A percentile compares a stretch with the other conserved stretches of the same genome.
Conservation (phyloP, 768 basidiomycete species). For the Rhizopogon rudus region DNA sequence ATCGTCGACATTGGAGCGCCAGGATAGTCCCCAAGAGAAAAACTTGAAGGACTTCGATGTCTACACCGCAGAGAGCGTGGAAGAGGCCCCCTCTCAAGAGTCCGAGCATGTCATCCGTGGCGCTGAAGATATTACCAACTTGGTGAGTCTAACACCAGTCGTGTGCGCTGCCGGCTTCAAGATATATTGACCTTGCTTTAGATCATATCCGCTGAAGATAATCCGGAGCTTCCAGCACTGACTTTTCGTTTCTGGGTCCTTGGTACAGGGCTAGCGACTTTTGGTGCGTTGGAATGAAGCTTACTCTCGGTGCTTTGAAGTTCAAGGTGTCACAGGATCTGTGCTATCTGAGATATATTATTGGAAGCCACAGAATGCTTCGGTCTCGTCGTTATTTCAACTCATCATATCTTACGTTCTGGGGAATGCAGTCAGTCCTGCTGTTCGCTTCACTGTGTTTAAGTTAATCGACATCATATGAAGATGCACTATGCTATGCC, state of each 20-base stretch:
- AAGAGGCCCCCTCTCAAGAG: slow-evolving; percentile 1
- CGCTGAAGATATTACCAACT: slow-evolving; percentile 5
- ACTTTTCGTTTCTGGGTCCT: slow-evolving; percentile 47
- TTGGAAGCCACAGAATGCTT: slow-evolving; percentile 42
- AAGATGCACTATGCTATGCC: slow-evolving; percentile 13
- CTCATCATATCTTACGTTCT: slow-evolving; percentile 53
- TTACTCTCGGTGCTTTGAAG: slow-evolving; percentile 21
- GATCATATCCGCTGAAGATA: slow-evolving; percentile 46
- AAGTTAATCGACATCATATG: background rate
- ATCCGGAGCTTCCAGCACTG: slow-evolving; percentile 41
- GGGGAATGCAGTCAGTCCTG: slow-evolving; percentile 43
- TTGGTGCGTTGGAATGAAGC: slow-evolving; percentile 18
- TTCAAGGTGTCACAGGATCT: slow-evolving; percentile 21
- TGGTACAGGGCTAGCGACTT: slow-evolving; percentile 44
- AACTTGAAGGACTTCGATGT: background rate
- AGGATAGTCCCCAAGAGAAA: background rate
- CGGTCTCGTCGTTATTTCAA: slow-evolving; percentile 51
- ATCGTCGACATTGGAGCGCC: background rate
- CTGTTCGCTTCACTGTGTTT: slow-evolving; percentile 5
- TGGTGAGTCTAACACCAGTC: background rate
- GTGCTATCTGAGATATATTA: slow-evolving; percentile 30
- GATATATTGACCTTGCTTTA: slow-evolving; percentile 7
- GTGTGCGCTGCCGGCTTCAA: background rate
- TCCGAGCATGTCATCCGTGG: slow-evolving; percentile 2
- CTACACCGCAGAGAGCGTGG: background rate